Evolutionary conservation across 2,329 filamentous ascomycete genomes (phyloP), one percentile per base, ranked within the genome.

Genomic region (Sporothrix phasma): DNA sequence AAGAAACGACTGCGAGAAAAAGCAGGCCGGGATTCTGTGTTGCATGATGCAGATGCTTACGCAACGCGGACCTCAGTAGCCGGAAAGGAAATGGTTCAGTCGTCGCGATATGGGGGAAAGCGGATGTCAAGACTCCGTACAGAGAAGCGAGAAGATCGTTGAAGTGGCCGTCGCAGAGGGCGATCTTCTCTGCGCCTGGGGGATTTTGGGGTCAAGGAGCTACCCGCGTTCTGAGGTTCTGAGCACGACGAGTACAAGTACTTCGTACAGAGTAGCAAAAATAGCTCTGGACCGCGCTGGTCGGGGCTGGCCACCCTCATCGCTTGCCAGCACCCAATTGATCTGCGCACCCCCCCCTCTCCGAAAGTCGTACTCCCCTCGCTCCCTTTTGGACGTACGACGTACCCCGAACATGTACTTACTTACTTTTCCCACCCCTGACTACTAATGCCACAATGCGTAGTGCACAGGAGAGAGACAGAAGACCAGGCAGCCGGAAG

Each of bases 401-500:
- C n/a, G n/a, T n/a, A n/a, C n/a, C n/a, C n/a, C n/a, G n/a, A n/a
- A 34, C 31, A 8, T 34, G 31, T 7, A 46, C 56, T 46, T 31
- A 45, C 56, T 8, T 15, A 29, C 2, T 59, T 31, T 22, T 54
- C 47, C 24, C 47, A 53, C 61, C 61, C 61, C 61, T 62, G 61
- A 46, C 46, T 24, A 34, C 34, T 45, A 41, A 45, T 31, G 29
- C 8, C 2, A 19, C 31, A 56, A 39, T 37, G n/a, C n/a, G n/a
- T n/a, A 37, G 51, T 8, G 51, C 31, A 39, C 51, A 62, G n/a
- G 39, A n/a, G 31, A 41, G 51, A 47, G 26, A 53, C 46, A 53
- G 47, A 62, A 17, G 24, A 17, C 47, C 10, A 54, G n/a, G 24
- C n/a, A 4, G 37, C 51, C n/a, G n/a, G 49, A 53, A 34, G 49